Evolutionary conservation across 2,329 filamentous ascomycete species (phyloP).

Genomic region (Penicillium sumatraense): DNA sequence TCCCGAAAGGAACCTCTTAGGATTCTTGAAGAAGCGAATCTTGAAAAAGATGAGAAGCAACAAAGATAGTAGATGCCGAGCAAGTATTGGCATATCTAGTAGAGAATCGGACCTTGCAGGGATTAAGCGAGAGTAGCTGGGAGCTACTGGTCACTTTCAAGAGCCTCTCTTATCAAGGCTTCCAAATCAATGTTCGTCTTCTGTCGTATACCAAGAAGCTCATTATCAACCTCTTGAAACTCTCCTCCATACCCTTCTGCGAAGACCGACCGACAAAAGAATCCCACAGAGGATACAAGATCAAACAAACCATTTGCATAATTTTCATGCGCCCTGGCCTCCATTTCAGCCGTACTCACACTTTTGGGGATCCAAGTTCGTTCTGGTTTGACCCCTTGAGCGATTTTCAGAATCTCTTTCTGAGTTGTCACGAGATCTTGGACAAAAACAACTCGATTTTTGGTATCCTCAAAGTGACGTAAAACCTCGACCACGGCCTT

Average conservation of each 20-base stretch:
- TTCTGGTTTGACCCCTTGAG: neutral
- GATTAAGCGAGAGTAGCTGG: too few species aligned
- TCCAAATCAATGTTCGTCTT: neutral
- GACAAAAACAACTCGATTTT: constrained; percentile 13
- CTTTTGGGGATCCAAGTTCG: neutral
- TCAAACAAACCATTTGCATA: neutral
- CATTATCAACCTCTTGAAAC: neutral
- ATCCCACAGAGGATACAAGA: neutral
- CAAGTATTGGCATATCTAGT: too few species aligned
- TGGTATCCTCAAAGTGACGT: constrained; percentile 2
- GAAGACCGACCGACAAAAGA: neutral
- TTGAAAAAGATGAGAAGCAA: too few species aligned
- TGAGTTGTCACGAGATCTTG: constrained; percentile 13
- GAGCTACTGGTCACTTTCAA: too few species aligned
- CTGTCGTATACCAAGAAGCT: neutral
- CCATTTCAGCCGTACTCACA: neutral
- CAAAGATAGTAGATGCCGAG: too few species aligned
- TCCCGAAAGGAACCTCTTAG: too few species aligned
- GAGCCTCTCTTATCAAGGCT: neutral
- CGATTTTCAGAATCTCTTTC: constrained; percentile 7
- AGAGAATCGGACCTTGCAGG: too few species aligned
- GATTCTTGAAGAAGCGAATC: too few species aligned
- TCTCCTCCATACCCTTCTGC: constrained; percentile 1
- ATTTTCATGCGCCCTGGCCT: neutral
- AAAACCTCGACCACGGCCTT: constrained; percentile 2